A percentile compares a stretch with the other conserved stretches of the same genome.
phyloP scores from a whole-genome alignment of 2,329 filamentous ascomycete species.

The Alternaria panax region DNA sequence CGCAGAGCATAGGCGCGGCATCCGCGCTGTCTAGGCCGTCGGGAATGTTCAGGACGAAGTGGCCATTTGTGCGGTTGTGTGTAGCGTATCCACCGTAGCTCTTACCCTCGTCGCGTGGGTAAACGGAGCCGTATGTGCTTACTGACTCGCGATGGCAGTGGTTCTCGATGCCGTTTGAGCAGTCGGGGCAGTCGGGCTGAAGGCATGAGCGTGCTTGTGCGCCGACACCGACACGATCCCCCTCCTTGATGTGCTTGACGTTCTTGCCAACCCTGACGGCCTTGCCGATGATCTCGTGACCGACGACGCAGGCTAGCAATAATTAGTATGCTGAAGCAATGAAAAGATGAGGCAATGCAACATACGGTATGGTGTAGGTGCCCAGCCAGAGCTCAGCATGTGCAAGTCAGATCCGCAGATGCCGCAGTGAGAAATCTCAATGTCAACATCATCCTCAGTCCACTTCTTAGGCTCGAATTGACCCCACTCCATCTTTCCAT shows the following conservation, averaged over 20 bases:
- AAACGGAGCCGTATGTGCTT: conserved; percentile 56
- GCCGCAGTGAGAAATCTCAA: conserved; percentile 51
- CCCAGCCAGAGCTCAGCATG: conserved; percentile 51
- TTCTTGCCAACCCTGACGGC: conserved; percentile 53
- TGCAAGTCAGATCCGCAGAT: conserved; percentile 48
- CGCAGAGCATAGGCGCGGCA: conserved; percentile 83
- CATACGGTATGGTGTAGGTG: conserved; percentile 33
- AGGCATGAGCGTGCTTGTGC: conserved; percentile 58
- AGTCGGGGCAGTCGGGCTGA: conserved; percentile 51
- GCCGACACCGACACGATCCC: conserved; percentile 65
- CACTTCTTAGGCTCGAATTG: conserved; percentile 53
- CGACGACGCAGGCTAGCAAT: conserved; percentile 52
- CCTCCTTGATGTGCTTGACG: conserved; percentile 62
- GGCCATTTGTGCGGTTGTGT: conserved; percentile 75
- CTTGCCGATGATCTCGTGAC: conserved; percentile 53
- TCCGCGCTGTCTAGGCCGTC: conserved; percentile 66
- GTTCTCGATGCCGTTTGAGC: conserved; percentile 58
- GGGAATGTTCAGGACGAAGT: conserved; percentile 78
- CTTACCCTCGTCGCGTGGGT: conserved; percentile 63
- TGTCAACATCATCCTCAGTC: conserved; percentile 71
- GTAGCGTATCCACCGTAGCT: conserved; percentile 70
- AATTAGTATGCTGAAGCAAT: conserved; percentile 19
- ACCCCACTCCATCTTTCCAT: conserved; percentile 64
- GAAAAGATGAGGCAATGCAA: not conserved
- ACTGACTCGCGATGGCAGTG: conserved; percentile 53